Evolutionary conservation across 805 yeast species (phyloP), one percentile per base, ranked within the genome.

Genomic region (Candida piceae): DNA sequence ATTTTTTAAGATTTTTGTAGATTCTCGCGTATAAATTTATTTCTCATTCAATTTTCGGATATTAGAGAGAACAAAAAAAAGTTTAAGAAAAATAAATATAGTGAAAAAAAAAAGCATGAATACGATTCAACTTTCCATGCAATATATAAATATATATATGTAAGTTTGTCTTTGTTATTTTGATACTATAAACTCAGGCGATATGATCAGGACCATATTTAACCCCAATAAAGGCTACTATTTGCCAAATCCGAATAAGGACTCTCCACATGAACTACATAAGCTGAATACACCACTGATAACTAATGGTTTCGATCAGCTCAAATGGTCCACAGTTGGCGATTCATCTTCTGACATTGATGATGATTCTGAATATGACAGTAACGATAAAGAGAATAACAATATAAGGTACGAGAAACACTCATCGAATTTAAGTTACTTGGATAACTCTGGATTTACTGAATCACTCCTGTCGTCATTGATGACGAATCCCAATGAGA

Each of bases 271-370:
- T 16, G 38, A 32, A 11, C 38, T 51, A 2, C 20, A 30, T 10
- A 22, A 12, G 7, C 30, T 37, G 6, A 25, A 24, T 4, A 32
- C 18, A 15, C 29, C 35, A 1, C 15, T 53, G n/a, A 31, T 45
- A 6, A 57, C 64, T 2, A 61, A 62, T 46, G 78, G 77, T 11
- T 66, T 72, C 44, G 74, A 69, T 39, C 60, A 49, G 27, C 52
- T 71, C 16, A 45, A 57, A n/a, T 67, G 73, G 70, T 46, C 46
- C 2, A 40, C 37, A 1, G 21, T 15, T 18, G 27, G 17, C 5
- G 32, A 37, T 28, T 17, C 21, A 29, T 34, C 33, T 7, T 16
- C 29, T 27, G 36, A 27, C 10, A 17, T 25, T 8, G 52, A 51
- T 8, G 57, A 55, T 34, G 71, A 70, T n/a, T 56, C 63, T 40